These are phyloP conservation scores for Lachancea kluyveri DNA, from an alignment of 805 yeast species.

Conservation along the genomic window DNA sequence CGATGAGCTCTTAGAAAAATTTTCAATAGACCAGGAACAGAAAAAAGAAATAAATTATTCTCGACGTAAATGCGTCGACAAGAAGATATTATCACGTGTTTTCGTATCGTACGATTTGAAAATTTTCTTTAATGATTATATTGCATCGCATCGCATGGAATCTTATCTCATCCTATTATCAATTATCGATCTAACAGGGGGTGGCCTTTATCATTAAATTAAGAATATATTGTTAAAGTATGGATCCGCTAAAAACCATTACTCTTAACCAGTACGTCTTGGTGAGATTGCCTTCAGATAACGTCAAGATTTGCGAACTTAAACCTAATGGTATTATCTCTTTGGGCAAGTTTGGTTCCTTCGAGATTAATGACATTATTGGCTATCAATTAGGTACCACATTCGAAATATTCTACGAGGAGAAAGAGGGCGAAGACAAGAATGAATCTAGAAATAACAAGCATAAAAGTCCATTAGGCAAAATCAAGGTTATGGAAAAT, in stretches of 20 bases:
- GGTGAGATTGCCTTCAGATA: conserved; percentile 76
- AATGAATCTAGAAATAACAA: conserved; percentile 13
- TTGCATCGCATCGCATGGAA: conserved; percentile 7
- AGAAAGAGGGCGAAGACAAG: conserved; percentile 2
- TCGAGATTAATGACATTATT: conserved; percentile 63
- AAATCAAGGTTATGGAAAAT: conserved; percentile 16
- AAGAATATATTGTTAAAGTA: background rate
- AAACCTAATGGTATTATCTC: conserved; percentile 53
- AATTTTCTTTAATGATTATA: conserved; percentile 5
- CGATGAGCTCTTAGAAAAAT: conserved; percentile 12
- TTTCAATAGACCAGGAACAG: conserved; percentile 2
- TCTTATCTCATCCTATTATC: background rate
- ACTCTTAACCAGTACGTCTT: conserved; percentile 39
- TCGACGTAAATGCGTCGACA: too few species aligned
- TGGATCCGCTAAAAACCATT: conserved; percentile 27
- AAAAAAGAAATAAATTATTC: background rate
- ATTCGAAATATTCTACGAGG: conserved; percentile 63
- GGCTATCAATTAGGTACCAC: conserved; percentile 86
- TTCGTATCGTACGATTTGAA: conserved; percentile 6
- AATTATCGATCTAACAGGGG: too few species aligned
- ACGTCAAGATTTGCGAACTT: conserved; percentile 65
- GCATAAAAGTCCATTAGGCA: conserved; percentile 23
- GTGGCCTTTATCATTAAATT: background rate
- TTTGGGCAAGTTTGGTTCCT: conserved; percentile 89
- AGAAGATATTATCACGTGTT: too few species aligned